phyloP scores from a whole-genome alignment of 2,329 filamentous ascomycete genomes.

The Huntiella savannae region DNA sequence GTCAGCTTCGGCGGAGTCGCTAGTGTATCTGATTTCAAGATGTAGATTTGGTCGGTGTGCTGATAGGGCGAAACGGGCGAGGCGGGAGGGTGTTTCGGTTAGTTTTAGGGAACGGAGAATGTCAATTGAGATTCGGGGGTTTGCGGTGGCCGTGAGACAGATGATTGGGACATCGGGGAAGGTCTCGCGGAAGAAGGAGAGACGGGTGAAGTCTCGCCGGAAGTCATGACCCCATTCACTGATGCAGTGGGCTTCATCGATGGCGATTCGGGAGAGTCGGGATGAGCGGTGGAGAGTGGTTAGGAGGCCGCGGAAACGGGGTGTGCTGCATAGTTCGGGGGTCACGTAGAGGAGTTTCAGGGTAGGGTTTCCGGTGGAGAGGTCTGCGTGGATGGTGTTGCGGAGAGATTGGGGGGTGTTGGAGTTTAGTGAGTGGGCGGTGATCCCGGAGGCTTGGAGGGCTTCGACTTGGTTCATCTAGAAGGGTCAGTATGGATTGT shows the following conservation, averaged over 20 bases:
- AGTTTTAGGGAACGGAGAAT: conserved; percentile 59
- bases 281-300: conserved; percentile 57
- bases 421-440: conserved; percentile 74
- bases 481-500: not conserved
- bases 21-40: conserved; percentile 72
- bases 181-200: conserved; percentile 67
- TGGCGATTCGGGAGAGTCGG: conserved; percentile 71
- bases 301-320: conserved; percentile 58
- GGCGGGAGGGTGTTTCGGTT: conserved; percentile 32
- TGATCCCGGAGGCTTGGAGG: conserved; percentile 52
- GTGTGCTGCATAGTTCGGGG: conserved; percentile 65
- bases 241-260: conserved; percentile 93
- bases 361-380: conserved; percentile 70
- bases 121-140: conserved; percentile 59
- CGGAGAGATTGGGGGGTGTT: conserved; percentile 50
- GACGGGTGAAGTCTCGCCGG: conserved; percentile 71
- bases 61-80: conserved; percentile 65
- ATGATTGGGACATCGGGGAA: conserved; percentile 80
- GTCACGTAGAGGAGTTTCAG: conserved; percentile 83
- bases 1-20: conserved; percentile 43
- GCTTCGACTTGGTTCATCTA: conserved; percentile 84
- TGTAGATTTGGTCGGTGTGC: conserved; percentile 74
- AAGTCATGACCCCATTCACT: conserved; percentile 98
- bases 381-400: conserved; percentile 53
- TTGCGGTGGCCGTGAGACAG: conserved; percentile 83